A percentile compares a stretch with the other conserved stretches of the same genome.
These are phyloP conservation scores for Davidsoniella australis DNA, from an alignment of 2,329 filamentous ascomycete species.

Conservation along the genomic window DNA sequence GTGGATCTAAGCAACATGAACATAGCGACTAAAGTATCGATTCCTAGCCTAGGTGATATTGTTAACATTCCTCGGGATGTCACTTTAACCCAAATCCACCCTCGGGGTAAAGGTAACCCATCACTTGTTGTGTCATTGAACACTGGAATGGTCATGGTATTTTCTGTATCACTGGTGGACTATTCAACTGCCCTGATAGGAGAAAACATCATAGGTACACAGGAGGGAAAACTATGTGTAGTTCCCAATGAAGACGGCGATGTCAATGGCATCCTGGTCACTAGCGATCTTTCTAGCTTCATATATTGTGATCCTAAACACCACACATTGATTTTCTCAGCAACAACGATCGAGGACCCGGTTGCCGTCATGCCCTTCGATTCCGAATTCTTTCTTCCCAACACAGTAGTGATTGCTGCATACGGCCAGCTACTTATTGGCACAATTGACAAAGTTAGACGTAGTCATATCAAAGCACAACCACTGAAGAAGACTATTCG, in stretches of 20 bases:
- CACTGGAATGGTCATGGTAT: constrained; percentile 79
- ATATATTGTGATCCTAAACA: constrained; percentile 64
- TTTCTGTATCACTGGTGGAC: constrained; percentile 46
- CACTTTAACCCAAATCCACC: constrained; percentile 61
- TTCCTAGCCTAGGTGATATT: constrained; percentile 44
- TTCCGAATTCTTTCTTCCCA: constrained; percentile 54
- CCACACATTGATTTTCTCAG: constrained; percentile 77
- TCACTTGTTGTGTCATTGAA: constrained; percentile 83
- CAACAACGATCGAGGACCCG: constrained; percentile 77
- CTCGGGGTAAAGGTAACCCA: constrained; percentile 36
- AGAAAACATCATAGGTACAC: constrained; percentile 38
- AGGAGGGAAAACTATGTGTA: constrained; percentile 65
- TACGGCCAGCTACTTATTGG: constrained; percentile 61
- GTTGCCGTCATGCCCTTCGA: constrained; percentile 71
- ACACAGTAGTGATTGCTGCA: constrained; percentile 67
- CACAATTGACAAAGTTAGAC: constrained; percentile 63
- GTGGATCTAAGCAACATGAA: constrained; percentile 50
- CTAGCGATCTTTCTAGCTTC: constrained; percentile 81
- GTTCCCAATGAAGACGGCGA: constrained; percentile 50
- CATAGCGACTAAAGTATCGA: constrained; percentile 44
- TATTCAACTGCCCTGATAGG: constrained; percentile 36
- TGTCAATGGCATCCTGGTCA: constrained; percentile 60
- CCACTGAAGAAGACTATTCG: constrained; percentile 69
- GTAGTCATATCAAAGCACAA: constrained; percentile 74
- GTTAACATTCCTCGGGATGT: constrained; percentile 72